Conservation (phyloP, 495 filamentous ascomycete species). For the Delitschia confertaspora region DNA sequence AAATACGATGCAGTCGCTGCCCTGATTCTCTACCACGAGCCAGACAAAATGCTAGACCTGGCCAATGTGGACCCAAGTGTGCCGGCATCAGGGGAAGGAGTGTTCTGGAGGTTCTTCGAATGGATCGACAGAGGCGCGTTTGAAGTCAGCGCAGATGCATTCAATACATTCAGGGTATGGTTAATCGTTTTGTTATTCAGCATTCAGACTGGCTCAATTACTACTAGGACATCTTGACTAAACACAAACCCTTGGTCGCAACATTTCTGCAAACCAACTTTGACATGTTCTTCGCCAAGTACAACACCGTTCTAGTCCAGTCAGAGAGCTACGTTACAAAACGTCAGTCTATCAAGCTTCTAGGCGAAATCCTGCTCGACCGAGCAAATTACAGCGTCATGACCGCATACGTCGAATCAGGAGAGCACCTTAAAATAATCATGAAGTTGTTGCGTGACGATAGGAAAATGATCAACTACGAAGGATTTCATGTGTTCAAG, state of each 20-base stretch:
- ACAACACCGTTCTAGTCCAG: constrained; percentile 79
- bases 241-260: constrained; percentile 81
- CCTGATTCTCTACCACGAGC: constrained; percentile 87
- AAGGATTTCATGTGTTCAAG: constrained; percentile 99
- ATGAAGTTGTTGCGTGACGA: constrained; percentile 96
- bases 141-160: constrained; percentile 94
- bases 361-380: constrained; percentile 91
- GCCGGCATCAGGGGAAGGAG: constrained; percentile 61
- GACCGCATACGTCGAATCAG: constrained; percentile 90
- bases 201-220: neutral
- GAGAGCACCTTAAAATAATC: constrained; percentile 91
- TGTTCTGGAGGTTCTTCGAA: constrained; percentile 97
- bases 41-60: constrained; percentile 45
- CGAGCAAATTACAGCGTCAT: constrained; percentile 96
- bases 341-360: constrained; percentile 91
- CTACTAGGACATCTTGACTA: constrained; percentile 80
- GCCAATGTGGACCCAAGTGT: constrained; percentile 57
- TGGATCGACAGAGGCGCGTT: constrained; percentile 95
- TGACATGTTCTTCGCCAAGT: constrained; percentile 79
- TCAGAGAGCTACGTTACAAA: constrained; percentile 97
- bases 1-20: constrained; percentile 84
- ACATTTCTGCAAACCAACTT: constrained; percentile 82
- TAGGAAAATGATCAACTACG: constrained; percentile 97
- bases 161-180: constrained; percentile 86
- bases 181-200: neutral